Conservation (phyloP, 2,329 filamentous ascomycete genomes). For the Penicillium occitanis region DNA sequence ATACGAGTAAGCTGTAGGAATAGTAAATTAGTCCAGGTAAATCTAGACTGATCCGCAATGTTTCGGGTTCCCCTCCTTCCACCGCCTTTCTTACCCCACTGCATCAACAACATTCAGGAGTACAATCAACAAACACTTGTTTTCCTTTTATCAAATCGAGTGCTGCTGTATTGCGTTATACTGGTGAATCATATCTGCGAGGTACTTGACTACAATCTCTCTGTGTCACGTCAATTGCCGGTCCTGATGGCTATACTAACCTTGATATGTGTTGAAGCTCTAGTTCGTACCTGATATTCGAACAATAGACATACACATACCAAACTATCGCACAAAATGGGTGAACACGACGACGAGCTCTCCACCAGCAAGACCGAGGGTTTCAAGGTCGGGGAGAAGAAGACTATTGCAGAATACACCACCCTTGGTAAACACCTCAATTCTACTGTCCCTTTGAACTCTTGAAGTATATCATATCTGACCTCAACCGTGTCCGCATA, state of each 20-base stretch:
- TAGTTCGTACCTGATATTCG: conserved; percentile 2
- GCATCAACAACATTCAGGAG: conserved; percentile 17
- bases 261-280: not conserved
- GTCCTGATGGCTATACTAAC: not conserved
- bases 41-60: not conserved
- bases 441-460: not conserved
- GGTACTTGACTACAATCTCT: not conserved
- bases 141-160: not conserved
- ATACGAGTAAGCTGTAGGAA: not conserved
- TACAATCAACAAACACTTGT: conserved; percentile 2
- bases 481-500: not conserved
- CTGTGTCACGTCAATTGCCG: not conserved
- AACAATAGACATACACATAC: not conserved
- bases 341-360: conserved; percentile 75
- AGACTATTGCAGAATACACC: conserved; percentile 91
- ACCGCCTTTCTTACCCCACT: conserved; percentile 21
- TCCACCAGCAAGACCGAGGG: conserved; percentile 85
- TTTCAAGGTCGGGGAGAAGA: conserved; percentile 99
- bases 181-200: not conserved
- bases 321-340: conserved; percentile 52
- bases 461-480: not conserved
- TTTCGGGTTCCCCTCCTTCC: conserved; percentile 16
- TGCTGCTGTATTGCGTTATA: not conserved
- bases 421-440: conserved; percentile 68
- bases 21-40: not conserved